Evolutionary conservation across 352 stramenopile species (phyloP).

Genomic region (Globisporangium cylindrosporum): DNA sequence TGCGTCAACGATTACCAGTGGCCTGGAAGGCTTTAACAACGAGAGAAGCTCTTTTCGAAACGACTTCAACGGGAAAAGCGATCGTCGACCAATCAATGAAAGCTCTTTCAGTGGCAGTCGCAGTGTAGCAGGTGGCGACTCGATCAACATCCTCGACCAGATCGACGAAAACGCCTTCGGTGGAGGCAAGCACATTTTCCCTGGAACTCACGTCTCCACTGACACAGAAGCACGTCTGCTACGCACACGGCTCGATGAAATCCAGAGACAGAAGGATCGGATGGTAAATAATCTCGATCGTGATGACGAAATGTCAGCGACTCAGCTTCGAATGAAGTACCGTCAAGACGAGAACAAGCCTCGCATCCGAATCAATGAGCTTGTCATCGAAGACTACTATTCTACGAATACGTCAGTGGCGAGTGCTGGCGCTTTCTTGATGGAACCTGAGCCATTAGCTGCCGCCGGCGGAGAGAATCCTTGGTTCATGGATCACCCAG

Average conservation of each 20-base stretch:
- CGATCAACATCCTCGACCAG: conserved; percentile 63
- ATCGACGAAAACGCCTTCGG: conserved; percentile 83
- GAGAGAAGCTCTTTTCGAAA: conserved; percentile 1
- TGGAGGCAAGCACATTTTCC: conserved; percentile 61
- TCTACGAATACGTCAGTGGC: conserved; percentile 26
- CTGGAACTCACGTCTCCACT: conserved; percentile 51
- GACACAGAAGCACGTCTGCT: conserved; percentile 84
- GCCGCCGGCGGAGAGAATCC: conserved; percentile 31
- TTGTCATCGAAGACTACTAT: conserved; percentile 88
- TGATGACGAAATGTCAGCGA: conserved; percentile 60
- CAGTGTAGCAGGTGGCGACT: conserved; percentile 1
- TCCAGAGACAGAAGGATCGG: conserved; percentile 75
- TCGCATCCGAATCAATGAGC: conserved; percentile 73
- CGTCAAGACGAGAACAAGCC: conserved; percentile 39
- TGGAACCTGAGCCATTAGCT: conserved; percentile 29
- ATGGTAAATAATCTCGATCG: conserved; percentile 36
- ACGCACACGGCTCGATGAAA: conserved; percentile 65
- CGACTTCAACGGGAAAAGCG: conserved; percentile 16
- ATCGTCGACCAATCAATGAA: conserved; percentile 22
- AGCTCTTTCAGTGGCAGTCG: conserved; percentile 13
- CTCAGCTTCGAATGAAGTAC: conserved; percentile 52
- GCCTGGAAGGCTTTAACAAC: not conserved
- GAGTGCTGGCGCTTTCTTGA: conserved; percentile 55
- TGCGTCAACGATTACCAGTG: not conserved
- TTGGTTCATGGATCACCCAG: conserved; percentile 54